These are phyloP conservation scores for Anastatica hierochuntica DNA, from an alignment of 345 rosid species.

Conservation along the genomic window DNA sequence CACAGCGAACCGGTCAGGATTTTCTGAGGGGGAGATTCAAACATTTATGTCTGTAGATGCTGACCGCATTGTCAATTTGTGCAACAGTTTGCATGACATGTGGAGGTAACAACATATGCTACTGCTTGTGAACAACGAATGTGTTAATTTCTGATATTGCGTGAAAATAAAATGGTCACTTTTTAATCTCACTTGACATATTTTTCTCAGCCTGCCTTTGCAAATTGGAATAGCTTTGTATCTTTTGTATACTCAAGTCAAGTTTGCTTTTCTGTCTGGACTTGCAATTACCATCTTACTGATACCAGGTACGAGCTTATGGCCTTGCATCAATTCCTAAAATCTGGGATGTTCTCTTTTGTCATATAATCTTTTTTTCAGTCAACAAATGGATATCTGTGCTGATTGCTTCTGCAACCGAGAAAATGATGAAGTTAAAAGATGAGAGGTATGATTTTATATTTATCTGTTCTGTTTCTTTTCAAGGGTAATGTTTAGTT, in stretches of 20 bases:
- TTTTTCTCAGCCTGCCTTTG: constrained; percentile 72
- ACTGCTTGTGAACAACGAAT: constrained; percentile 6
- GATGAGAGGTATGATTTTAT: constrained; percentile 74
- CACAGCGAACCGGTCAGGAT: constrained; percentile 60
- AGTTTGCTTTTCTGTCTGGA: constrained; percentile 81
- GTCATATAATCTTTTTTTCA: constrained; percentile 18
- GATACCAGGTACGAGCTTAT: constrained; percentile 58
- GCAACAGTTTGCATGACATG: constrained; percentile 84
- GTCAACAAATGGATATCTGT: constrained; percentile 90
- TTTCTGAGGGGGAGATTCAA: constrained; percentile 92
- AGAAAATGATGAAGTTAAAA: constrained; percentile 94
- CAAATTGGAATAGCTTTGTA: constrained; percentile 85
- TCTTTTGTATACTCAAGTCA: constrained; percentile 81
- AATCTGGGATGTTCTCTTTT: neutral
- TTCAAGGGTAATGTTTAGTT: neutral
- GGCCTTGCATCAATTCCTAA: neutral
- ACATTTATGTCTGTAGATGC: constrained; percentile 97
- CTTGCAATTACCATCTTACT: constrained; percentile 65
- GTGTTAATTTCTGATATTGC: neutral
- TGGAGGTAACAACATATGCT: constrained; percentile 80
- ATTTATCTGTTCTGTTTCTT: neutral
- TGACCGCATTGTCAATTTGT: constrained; percentile 76
- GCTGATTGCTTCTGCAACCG: constrained; percentile 78
- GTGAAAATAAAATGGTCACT: neutral
- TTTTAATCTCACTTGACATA: neutral